A percentile compares a stretch with the other conserved stretches of the same genome.
Evolutionary conservation across 352 stramenopile genomes (phyloP).

Genomic region (Phytophthora idaei): DNA sequence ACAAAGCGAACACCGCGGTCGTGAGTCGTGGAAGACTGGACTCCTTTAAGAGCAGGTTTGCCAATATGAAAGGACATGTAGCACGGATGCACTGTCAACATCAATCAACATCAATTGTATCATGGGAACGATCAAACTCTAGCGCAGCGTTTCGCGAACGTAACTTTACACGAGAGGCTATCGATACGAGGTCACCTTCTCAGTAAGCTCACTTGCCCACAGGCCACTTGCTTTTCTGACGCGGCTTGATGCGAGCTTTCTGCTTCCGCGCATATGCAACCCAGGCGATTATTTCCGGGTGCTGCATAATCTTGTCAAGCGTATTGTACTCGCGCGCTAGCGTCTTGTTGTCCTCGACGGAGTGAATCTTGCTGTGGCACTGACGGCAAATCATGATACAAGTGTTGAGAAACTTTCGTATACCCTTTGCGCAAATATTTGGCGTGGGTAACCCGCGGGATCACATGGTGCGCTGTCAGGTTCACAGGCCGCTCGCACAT

Average conservation of each 20-base stretch:
- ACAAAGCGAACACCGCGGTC: too few species aligned
- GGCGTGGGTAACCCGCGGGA: slow-evolving; percentile 84
- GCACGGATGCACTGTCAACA: too few species aligned
- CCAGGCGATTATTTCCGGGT: slow-evolving; percentile 89
- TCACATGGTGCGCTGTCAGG: slow-evolving; percentile 93
- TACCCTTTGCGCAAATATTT: slow-evolving; percentile 85
- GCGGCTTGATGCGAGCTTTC: slow-evolving; percentile 62
- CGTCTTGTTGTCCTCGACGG: slow-evolving; percentile 88
- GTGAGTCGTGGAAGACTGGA: too few species aligned
- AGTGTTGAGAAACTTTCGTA: slow-evolving; percentile 75
- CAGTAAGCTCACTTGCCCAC: slow-evolving; percentile 40
- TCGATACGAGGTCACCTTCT: background rate
- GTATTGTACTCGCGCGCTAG: slow-evolving; percentile 92
- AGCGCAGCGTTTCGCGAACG: too few species aligned
- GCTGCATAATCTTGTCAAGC: slow-evolving; percentile 90
- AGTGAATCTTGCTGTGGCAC: slow-evolving; percentile 93
- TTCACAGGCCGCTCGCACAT: slow-evolving; percentile 93
- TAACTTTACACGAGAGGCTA: too few species aligned
- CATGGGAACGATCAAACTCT: too few species aligned
- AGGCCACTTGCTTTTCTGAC: slow-evolving; percentile 66
- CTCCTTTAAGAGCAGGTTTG: too few species aligned
- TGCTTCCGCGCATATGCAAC: slow-evolving; percentile 92
- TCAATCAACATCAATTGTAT: too few species aligned
- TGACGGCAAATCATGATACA: slow-evolving; percentile 92
- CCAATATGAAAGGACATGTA: too few species aligned